Percentiles rank a stretch among this genome's conserved stretches.
These are phyloP conservation scores for Parachaetomium inaequale DNA, from an alignment of 495 filamentous ascomycete genomes.

Conservation along the genomic window DNA sequence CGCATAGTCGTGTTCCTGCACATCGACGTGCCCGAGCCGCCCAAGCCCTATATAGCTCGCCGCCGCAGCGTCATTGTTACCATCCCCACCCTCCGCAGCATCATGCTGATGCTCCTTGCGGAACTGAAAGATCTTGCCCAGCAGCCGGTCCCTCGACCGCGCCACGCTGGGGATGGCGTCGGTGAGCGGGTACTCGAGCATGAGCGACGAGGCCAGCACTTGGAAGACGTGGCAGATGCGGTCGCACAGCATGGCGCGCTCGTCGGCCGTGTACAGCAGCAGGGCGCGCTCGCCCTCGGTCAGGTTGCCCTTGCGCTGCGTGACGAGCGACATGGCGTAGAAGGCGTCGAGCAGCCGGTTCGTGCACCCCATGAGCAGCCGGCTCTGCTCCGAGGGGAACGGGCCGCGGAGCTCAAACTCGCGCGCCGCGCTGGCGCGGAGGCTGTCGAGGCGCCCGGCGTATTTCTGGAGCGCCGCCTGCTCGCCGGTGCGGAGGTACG, in stretches of 20 bases:
- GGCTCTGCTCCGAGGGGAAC: constrained; percentile 68
- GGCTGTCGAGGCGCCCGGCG: constrained; percentile 63
- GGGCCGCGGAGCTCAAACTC: constrained; percentile 84
- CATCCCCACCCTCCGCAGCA: constrained; percentile 4
- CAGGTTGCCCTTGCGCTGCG: constrained; percentile 71
- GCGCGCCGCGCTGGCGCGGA: constrained; percentile 66
- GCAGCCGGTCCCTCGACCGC: constrained; percentile 71
- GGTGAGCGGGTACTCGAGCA: constrained; percentile 87
- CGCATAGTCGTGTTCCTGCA: constrained; percentile 52
- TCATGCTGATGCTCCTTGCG: constrained; percentile 56
- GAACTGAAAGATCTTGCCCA: constrained; percentile 88
- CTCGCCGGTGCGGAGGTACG: constrained; percentile 80
- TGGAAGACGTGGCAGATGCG: constrained; percentile 92
- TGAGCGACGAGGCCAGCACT: constrained; percentile 86
- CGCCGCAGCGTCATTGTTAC: background rate
- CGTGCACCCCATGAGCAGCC: constrained; percentile 71
- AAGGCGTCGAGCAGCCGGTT: constrained; percentile 84
- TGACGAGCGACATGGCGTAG: constrained; percentile 91
- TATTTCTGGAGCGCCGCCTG: constrained; percentile 62
- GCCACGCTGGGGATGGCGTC: constrained; percentile 80
- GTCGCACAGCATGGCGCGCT: constrained; percentile 72
- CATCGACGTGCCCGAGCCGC: constrained; percentile 27
- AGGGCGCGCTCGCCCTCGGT: constrained; percentile 77
- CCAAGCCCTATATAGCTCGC: constrained; percentile 2
- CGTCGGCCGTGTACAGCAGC: constrained; percentile 72